Evolutionary conservation across 225 moss, liverwort and hornwort species (phyloP).

Genomic region (Ulota crispa): DNA sequence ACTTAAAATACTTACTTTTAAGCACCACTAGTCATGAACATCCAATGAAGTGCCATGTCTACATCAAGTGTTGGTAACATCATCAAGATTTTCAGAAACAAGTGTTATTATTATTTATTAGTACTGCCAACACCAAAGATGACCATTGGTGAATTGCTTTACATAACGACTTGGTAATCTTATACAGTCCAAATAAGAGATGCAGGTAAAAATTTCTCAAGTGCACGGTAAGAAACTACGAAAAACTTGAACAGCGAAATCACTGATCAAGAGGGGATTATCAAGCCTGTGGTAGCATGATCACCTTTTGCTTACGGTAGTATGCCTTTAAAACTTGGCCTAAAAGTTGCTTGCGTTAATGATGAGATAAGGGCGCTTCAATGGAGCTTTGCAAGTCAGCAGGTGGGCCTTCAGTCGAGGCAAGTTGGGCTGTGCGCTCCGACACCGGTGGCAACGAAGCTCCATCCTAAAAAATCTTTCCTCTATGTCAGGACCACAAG

Average conservation of each 20-base stretch:
- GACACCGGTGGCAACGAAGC: conserved; percentile 77
- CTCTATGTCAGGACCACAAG: conserved; percentile 46
- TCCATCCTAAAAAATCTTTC: conserved; percentile 46
- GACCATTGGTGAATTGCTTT: neutral
- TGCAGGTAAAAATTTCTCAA: neutral
- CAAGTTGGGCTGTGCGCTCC: conserved; percentile 71
- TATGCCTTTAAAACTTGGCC: neutral
- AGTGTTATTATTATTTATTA: neutral
- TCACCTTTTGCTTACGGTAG: neutral
- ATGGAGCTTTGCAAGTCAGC: conserved; percentile 45
- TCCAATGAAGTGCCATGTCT: neutral
- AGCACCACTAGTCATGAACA: neutral
- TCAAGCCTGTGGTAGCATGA: neutral
- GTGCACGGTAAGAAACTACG: neutral
- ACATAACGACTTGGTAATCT: neutral
- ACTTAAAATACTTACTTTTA: neutral
- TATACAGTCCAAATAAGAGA: neutral
- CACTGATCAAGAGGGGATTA: neutral
- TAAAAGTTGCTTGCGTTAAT: conserved; percentile 5
- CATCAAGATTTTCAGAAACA: neutral
- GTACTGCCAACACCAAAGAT: neutral
- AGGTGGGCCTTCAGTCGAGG: conserved; percentile 77
- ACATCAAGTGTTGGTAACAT: neutral
- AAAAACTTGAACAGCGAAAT: neutral
- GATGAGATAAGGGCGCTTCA: conserved; percentile 51